Evolutionary conservation across 2,329 filamentous ascomycete genomes (phyloP), one percentile per base, ranked within the genome.

Genomic region (Colletotrichum neosansevieriae): DNA sequence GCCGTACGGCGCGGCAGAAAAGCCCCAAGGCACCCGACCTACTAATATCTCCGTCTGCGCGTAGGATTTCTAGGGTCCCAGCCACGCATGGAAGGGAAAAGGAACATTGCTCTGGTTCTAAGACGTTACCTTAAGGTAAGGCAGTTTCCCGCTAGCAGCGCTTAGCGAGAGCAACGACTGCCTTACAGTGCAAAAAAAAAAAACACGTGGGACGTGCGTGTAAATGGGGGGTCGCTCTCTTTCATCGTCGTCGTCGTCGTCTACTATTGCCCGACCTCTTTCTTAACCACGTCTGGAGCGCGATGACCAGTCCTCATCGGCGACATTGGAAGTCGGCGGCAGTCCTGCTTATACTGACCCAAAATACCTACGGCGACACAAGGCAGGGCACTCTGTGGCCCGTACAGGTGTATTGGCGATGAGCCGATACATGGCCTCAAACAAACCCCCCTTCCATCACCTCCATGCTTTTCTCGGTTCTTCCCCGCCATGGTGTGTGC

Each of bases 371-470:
- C 51, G 51, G n/a, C 34, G 51, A 54, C 51, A 40, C 51, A 54
- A 54, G 24, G 24, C 24, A 24, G 24, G 51, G 6, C 51, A 38
- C 36, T 17, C 38, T 57, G n/a, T 34, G 29, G 51, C 13, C 51
- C 51, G 34, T 17, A 54, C 51, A 34, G 50, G 15, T 34, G 54
- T 44, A 11, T 24, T 38, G 3, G 42, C 34, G 32, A n/a, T 19
- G 44, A 62, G 60, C 54, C 64, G 65, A 63, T 49, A 65, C 61
- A 63, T 65, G 47, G 61, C 63, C 66, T 69, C 66, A 69, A 66
- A 69, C 66, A 60, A 36, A 44, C 24, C 45, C 54, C 66, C 66
- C 65, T 61, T 51, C 65, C 54, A 59, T 49, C 50, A 54, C 49
- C 57, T 50, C 57, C 42, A 51, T 59, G 45, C 59, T 62, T 47